Evolutionary conservation across 768 basidiomycete species (phyloP), one percentile per base, ranked within the genome.

Genomic region (Lentinus tigrinus): DNA sequence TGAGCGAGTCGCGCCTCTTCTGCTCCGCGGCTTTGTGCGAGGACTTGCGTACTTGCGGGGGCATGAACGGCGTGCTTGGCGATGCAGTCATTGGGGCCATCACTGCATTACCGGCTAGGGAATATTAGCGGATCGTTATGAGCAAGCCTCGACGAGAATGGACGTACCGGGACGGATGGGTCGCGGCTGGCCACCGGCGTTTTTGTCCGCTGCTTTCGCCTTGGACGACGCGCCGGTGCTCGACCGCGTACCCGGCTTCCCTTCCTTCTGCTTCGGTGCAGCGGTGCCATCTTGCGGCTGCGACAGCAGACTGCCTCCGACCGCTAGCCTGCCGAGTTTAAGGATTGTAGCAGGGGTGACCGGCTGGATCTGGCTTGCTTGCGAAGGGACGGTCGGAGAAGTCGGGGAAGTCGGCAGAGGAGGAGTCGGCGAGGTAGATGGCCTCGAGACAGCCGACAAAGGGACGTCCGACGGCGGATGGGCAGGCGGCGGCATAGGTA

Each of bases 21-120:
- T 99, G 97, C 73, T 99, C 97, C 5, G 97, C 97, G 13, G 88
- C 91, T 74, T 98, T 98, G 74, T 99, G 92, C 7, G 91, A 91
- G 27, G 87, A 88, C 71, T 92, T 93, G 58, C 85, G 82, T 47
- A 81, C 72, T 36, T 78, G 79, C 40, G 68, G 82, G 62, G 65
- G 68, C 37, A 36, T 47, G 55, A 58, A 62, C 8, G 49, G 47
- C 17, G 64, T 24, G 44, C 54, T 56, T 13, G 64, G 44, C 1
- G 67, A 66, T 21, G 72, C 62, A 21, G 69, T 28, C 14, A 64
- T 47, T 28, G 66, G 70, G 21, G 71, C 57, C 36, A 70, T 56
- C 23, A 68, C 42, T 36, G 73, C 63, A 26, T 71, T 71, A 9
- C 75, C 75, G 10, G 76, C 76, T 76, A 59, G 17, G n/a, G 43